Evolutionary conservation across 139 green algal genomes (phyloP).

Genomic region (Micractinium conductrix): DNA sequence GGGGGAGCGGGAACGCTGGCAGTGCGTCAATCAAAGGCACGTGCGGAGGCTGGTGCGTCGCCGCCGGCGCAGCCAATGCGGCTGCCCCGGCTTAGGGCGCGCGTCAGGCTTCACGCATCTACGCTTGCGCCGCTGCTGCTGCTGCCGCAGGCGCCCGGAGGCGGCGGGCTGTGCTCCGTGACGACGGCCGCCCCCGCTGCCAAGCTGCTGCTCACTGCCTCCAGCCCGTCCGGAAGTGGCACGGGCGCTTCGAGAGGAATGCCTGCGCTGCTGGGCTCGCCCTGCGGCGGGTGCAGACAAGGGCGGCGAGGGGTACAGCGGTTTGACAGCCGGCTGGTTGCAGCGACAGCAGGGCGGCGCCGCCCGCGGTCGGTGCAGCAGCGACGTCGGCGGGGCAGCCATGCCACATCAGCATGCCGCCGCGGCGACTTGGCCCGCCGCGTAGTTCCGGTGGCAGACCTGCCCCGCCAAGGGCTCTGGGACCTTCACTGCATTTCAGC

Average conservation of each 20-base stretch:
- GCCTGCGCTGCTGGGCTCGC: constrained; percentile 56
- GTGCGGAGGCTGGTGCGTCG: too few relatives aligned
- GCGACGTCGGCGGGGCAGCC: too few relatives aligned
- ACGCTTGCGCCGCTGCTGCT: neutral
- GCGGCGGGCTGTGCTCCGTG: neutral
- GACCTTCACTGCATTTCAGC: too few relatives aligned
- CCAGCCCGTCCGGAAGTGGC: neutral
- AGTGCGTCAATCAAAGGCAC: too few relatives aligned
- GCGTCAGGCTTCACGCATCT: too few relatives aligned
- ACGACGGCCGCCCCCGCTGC: neutral
- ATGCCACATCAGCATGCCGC: too few relatives aligned
- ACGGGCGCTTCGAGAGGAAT: constrained; percentile 38
- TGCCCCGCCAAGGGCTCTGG: neutral
- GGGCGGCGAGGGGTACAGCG: neutral
- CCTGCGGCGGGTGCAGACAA: constrained; percentile 46
- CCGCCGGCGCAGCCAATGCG: neutral
- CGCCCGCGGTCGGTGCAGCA: neutral
- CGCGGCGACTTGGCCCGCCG: too few relatives aligned
- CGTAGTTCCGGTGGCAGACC: neutral
- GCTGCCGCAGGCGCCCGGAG: neutral
- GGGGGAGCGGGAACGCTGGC: neutral
- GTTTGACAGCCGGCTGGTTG: neutral
- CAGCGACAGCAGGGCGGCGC: neutral
- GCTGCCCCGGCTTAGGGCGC: neutral
- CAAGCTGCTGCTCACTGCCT: constrained; percentile 8